A percentile compares a stretch with the other conserved stretches of the same genome.
phyloP scores from a whole-genome alignment of 2,329 filamentous ascomycete genomes.

The Coniochaeta sp. region DNA sequence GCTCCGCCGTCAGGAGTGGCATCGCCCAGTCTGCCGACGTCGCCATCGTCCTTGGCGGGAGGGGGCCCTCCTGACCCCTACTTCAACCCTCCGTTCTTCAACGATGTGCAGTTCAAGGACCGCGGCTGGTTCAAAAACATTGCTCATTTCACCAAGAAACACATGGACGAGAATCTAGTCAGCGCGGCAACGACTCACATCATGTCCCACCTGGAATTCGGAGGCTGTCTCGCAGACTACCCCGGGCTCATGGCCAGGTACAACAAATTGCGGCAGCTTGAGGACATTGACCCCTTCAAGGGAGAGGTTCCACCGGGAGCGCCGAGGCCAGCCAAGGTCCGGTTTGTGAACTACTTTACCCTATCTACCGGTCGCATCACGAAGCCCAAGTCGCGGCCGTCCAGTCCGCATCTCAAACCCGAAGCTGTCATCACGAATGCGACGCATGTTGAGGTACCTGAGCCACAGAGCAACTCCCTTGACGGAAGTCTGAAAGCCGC shows the following conservation, averaged over 20 bases:
- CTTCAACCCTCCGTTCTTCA: slow-evolving; percentile 69
- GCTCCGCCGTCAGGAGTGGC: slow-evolving; percentile 13
- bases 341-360: slow-evolving; percentile 89
- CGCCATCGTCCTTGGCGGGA: slow-evolving; percentile 10
- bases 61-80: slow-evolving; percentile 43
- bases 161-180: slow-evolving; percentile 61
- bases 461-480: background rate
- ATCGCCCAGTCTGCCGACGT: slow-evolving; percentile 10
- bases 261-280: slow-evolving; percentile 58
- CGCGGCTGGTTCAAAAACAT: slow-evolving; percentile 62
- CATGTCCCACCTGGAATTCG: slow-evolving; percentile 77
- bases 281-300: slow-evolving; percentile 56
- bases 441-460: background rate
- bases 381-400: slow-evolving; percentile 19
- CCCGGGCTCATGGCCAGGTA: slow-evolving; percentile 64
- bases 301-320: slow-evolving; percentile 24
- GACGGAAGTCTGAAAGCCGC: slow-evolving; percentile 1
- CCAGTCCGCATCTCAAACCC: slow-evolving; percentile 6
- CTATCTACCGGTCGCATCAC: slow-evolving; percentile 70
- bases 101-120: slow-evolving; percentile 64
- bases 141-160: slow-evolving; percentile 74
- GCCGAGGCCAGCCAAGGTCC: slow-evolving; percentile 45
- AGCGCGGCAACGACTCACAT: slow-evolving; percentile 67
- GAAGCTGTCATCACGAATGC: slow-evolving; percentile 6
- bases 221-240: slow-evolving; percentile 72